phyloP scores from a whole-genome alignment of 352 stramenopile species.

The Globisporangium solare region DNA sequence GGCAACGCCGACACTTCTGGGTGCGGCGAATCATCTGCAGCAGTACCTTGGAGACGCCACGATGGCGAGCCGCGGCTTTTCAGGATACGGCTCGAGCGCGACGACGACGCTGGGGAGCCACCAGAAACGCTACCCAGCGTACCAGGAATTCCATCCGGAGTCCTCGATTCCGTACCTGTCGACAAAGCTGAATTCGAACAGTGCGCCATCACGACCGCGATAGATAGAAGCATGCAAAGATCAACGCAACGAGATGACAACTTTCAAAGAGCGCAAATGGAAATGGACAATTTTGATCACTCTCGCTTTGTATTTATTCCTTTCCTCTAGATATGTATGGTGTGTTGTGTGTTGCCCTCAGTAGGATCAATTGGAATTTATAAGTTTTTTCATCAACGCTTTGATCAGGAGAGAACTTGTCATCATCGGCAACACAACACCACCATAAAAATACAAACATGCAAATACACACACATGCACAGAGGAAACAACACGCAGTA shows the following conservation, averaged over 20 bases:
- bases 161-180: constrained; percentile 31
- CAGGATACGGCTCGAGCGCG: constrained; percentile 39
- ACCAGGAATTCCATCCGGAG: constrained; percentile 24
- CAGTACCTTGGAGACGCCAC: neutral
- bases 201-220: neutral
- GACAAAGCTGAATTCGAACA: constrained; percentile 27
- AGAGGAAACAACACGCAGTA: constrained; percentile 24
- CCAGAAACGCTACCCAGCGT: constrained; percentile 38
- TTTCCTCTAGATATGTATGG: no score
- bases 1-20: constrained; percentile 5
- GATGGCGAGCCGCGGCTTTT: constrained; percentile 22
- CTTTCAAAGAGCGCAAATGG: neutral
- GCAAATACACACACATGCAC: constrained; percentile 12
- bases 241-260: neutral
- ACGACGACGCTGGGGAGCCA: constrained; percentile 15
- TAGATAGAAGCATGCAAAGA: neutral
- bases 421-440: constrained; percentile 50
- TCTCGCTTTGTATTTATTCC: neutral
- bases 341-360: constrained; percentile 40
- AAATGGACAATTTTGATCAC: neutral
- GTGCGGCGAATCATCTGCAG: neutral
- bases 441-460: constrained; percentile 4
- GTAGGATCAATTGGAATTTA: constrained; percentile 89
- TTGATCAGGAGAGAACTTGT: constrained; percentile 66
- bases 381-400: constrained; percentile 63